phyloP scores from a whole-genome alignment of 176 grass and related monocot genomes.

The Avena sativa region DNA sequence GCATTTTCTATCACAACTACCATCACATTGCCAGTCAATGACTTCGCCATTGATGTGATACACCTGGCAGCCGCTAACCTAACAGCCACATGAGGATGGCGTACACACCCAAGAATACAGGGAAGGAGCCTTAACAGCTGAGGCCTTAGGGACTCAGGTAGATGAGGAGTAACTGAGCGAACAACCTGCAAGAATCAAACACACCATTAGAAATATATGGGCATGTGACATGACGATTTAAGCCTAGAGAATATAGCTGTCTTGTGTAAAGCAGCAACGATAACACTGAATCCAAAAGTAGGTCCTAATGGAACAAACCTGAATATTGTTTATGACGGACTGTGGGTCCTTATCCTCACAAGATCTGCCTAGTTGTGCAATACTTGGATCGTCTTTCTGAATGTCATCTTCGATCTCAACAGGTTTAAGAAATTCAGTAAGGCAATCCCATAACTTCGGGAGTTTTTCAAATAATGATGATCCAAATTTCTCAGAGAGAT shows the following conservation, averaged over 20 bases:
- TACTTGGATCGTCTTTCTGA: slow-evolving; percentile 58
- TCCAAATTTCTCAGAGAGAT: slow-evolving; percentile 93
- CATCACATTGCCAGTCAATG: slow-evolving; percentile 83
- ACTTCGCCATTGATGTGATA: slow-evolving; percentile 95
- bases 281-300: slow-evolving; percentile 17
- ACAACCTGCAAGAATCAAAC: slow-evolving; percentile 68
- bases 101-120: slow-evolving; percentile 76
- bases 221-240: background rate
- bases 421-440: slow-evolving; percentile 90
- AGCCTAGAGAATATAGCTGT: slow-evolving; percentile 22
- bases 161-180: slow-evolving; percentile 75
- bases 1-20: slow-evolving; percentile 84
- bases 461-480: slow-evolving; percentile 87
- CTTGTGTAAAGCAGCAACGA: background rate
- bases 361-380: slow-evolving; percentile 64
- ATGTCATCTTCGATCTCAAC: slow-evolving; percentile 46
- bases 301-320: slow-evolving; percentile 61
- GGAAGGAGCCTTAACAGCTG: slow-evolving; percentile 90
- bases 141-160: slow-evolving; percentile 70
- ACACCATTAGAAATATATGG: slow-evolving; percentile 32
- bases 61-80: slow-evolving; percentile 97
- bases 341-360: slow-evolving; percentile 94
- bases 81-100: slow-evolving; percentile 92
- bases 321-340: slow-evolving; percentile 94
- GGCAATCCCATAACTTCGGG: slow-evolving; percentile 93